These are phyloP conservation scores for Aspergillus coremiiformis DNA, from an alignment of 495 filamentous ascomycete species.

Conservation along the genomic window DNA sequence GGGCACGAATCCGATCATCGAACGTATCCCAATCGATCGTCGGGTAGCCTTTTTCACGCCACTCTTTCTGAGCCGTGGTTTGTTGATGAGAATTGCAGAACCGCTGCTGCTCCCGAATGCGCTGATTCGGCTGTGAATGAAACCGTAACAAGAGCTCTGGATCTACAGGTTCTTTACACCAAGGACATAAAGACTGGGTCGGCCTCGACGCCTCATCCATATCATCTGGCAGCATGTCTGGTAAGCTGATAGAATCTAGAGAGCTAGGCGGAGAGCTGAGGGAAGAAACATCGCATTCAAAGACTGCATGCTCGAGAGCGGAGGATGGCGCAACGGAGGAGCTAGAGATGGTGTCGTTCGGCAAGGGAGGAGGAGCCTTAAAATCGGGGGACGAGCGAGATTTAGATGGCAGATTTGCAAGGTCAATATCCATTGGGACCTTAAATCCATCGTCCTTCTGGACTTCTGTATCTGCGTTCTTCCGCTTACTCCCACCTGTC, in stretches of 20 bases:
- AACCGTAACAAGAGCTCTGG: constrained; percentile 41
- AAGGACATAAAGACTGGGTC: constrained; percentile 47
- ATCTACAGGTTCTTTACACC: constrained; percentile 59
- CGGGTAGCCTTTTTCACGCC: constrained; percentile 63
- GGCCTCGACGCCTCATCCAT: not conserved
- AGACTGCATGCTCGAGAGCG: constrained; percentile 4
- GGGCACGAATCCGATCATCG: constrained; percentile 51
- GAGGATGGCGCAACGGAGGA: constrained; percentile 19
- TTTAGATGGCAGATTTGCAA: constrained; percentile 13
- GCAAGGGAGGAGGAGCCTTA: constrained; percentile 20
- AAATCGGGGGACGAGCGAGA: constrained; percentile 12
- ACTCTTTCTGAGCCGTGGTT: constrained; percentile 49
- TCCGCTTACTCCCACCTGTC: constrained; percentile 4
- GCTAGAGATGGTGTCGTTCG: constrained; percentile 15
- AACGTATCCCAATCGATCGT: constrained; percentile 68
- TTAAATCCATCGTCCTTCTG: constrained; percentile 17
- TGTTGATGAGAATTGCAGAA: constrained; percentile 72
- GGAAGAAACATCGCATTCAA: constrained; percentile 20
- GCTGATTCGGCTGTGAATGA: constrained; percentile 42
- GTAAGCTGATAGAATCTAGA: not conserved
- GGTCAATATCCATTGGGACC: constrained; percentile 21
- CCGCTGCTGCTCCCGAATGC: constrained; percentile 49
- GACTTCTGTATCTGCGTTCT: constrained; percentile 6
- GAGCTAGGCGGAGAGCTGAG: constrained; percentile 6
- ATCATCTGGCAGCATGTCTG: not conserved